Base-by-base conservation (phyloP, 2,329 filamentous ascomycete genomes). In the Exophiala sp. region DNA sequence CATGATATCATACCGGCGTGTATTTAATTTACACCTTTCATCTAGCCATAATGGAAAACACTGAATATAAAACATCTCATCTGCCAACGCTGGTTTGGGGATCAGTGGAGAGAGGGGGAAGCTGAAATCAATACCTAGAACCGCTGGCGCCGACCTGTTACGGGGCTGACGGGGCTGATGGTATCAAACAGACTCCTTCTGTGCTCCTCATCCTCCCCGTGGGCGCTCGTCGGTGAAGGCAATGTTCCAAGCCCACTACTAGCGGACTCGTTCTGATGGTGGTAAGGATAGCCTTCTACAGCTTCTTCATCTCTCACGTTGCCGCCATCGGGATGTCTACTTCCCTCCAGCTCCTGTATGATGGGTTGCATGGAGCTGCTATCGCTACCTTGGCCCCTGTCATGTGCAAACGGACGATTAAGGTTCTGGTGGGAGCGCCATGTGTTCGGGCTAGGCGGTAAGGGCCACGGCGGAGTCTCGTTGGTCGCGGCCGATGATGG, bases 161-260 rank as follows among this genome's bases (percentile, higher is more conserved):
- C 52, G 14, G 54, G 51, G 24, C 48, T 57, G 11, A 54, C 48
- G 2, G 54, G 54, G 42, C 54, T 57, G 3, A 57, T 48, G 8
- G 48, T 42, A 2, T 39, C 29, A 22, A 52, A 54, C 18, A 52
- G 41, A 39, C 54, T 57, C 19, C 48, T 29, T 29, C 51, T 29
- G 2, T 41, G 38, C 10, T 47, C 43, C 24, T 49, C 48, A 38
- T 48, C 52, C n/a, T 34, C 37, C 16, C 27, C 46, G 6, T 37
- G 29, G 9, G 35, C 37, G 7, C 22, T 19, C 8, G 13, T 32
- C 11, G 48, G 45, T 7, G 48, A 48, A 3, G 54, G 54, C 32
- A 54, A 23, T 3, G 54, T 57, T 3, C 50, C 54, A 7, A 54
- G 14, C 1, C 54, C 51, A 32, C 54, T 54, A 19, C 45, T 52